Evolutionary conservation across 257 asterid species (phyloP), one percentile per base, ranked within the genome.

Genomic region (Paulownia fortunei): DNA sequence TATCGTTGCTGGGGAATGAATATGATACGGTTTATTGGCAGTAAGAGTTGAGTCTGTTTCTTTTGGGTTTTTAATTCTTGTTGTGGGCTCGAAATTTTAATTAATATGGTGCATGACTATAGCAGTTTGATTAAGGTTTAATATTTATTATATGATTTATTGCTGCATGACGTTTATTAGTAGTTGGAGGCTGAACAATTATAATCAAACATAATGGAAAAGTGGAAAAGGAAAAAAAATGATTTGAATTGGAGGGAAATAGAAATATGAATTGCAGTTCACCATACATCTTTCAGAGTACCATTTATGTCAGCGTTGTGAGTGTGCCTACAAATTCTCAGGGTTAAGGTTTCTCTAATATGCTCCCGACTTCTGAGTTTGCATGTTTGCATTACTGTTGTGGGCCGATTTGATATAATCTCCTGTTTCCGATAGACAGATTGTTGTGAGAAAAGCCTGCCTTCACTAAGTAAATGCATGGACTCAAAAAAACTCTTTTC

Each of bases 151-250:
- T 46, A 61, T 42, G 75, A 47, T 30, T 10, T 71, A 47, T 19
- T 69, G 74, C 36, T 21, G 74, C 69, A 15, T 52, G 47, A 47
- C 70, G 82, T 55, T 73, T 34, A 12, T 59, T 54, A 67, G 19
- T 26, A 15, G 47, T 44, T 55, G 64, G 58, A 56, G 26, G 12
- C 16, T 71, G 32, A 24, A 55, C 47, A 52, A 58, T 32, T 63
- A 8, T 39, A 51, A 37, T 36, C 69, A 26, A 36, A 18, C 72
- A 41, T 24, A 42, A 16, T 26, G 61, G 47, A 24, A 12, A 51
- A 15, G 46, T 46, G 13, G 52, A 49, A 73, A 55, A 46, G 39
- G 13, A 26, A n/a, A 23, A 19, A 32, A 36, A 27, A 1, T 39
- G 32, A 27, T 66, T 27, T 34, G 23, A 10, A 60, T 47, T 47